A percentile compares a stretch with the other conserved stretches of the same genome.
Evolutionary conservation across 78 protist species (phyloP).

Genomic region (Guillardia theta): DNA sequence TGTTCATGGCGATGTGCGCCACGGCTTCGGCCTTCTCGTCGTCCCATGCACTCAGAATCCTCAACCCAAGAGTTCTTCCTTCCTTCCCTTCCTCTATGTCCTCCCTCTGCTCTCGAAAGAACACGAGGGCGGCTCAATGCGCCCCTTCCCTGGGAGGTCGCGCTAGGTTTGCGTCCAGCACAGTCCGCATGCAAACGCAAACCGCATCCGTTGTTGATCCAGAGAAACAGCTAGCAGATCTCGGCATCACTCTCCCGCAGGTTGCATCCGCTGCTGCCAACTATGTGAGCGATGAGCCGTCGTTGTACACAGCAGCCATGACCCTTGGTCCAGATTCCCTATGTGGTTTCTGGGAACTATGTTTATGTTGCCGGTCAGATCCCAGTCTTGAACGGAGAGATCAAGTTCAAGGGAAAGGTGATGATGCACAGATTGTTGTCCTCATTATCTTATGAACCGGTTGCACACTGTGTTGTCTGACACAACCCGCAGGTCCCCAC

Average conservation of each 20-base stretch:
- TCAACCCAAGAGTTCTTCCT: too few relatives aligned
- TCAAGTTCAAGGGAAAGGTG: background rate
- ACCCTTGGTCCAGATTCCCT: background rate
- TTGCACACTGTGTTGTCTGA: background rate
- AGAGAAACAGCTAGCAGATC: background rate
- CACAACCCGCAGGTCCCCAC: background rate
- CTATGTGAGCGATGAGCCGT: background rate
- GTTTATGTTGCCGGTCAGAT: constrained; percentile 1
- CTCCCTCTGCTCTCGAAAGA: too few relatives aligned
- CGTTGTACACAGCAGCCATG: background rate
- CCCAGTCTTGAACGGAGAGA: background rate
- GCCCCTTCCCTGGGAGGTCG: too few relatives aligned
- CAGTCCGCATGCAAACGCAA: too few relatives aligned
- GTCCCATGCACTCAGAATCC: too few relatives aligned
- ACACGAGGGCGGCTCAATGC: too few relatives aligned
- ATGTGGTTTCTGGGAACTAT: background rate
- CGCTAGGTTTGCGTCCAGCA: too few relatives aligned
- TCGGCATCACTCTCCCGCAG: background rate
- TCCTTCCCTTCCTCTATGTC: too few relatives aligned
- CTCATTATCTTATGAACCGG: background rate
- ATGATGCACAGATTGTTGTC: background rate
- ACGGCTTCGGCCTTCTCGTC: too few relatives aligned
- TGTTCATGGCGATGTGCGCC: too few relatives aligned
- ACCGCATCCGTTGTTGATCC: too few relatives aligned
- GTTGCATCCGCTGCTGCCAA: background rate